Percentiles rank a stretch among this genome's conserved stretches.
These are phyloP conservation scores for Podospora pseudoanserina DNA, from an alignment of 495 filamentous ascomycete species.

Conservation along the genomic window DNA sequence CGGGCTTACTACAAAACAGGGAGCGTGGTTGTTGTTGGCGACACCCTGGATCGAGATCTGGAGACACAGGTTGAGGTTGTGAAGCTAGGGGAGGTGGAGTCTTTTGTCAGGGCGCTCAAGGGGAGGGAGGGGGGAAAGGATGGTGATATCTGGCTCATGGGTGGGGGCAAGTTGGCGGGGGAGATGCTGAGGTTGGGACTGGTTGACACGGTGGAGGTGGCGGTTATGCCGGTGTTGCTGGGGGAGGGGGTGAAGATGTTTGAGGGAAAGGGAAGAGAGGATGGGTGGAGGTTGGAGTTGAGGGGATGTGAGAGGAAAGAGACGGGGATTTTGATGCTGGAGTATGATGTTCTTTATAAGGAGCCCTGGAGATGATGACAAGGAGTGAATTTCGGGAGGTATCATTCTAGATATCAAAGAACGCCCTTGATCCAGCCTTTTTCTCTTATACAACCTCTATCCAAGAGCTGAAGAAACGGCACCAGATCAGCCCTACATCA, in stretches of 20 bases:
- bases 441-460: not conserved
- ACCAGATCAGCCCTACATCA: not conserved
- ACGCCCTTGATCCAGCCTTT: too few species aligned
- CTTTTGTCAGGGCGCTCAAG: not conserved
- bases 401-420: too few species aligned
- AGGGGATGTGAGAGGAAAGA: not conserved
- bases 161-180: constrained; percentile 20
- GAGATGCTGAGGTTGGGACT: constrained; percentile 10
- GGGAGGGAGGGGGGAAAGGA: not conserved
- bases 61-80: not conserved
- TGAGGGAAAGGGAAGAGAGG: not conserved
- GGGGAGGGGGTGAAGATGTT: constrained; percentile 15
- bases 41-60: not conserved
- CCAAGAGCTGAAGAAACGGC: not conserved
- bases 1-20: not conserved
- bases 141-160: constrained; percentile 22
- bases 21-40: not conserved
- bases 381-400: not conserved
- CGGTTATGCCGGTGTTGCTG: constrained; percentile 23
- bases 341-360: not conserved
- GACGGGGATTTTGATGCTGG: not conserved
- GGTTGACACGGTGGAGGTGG: constrained; percentile 22
- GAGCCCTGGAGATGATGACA: not conserved
- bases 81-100: not conserved
- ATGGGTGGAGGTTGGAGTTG: not conserved